Percentiles rank a stretch among this genome's conserved stretches.
These are phyloP conservation scores for Coleophoma eucalyptorum DNA, from an alignment of 2,329 filamentous ascomycete genomes.

Conservation along the genomic window DNA sequence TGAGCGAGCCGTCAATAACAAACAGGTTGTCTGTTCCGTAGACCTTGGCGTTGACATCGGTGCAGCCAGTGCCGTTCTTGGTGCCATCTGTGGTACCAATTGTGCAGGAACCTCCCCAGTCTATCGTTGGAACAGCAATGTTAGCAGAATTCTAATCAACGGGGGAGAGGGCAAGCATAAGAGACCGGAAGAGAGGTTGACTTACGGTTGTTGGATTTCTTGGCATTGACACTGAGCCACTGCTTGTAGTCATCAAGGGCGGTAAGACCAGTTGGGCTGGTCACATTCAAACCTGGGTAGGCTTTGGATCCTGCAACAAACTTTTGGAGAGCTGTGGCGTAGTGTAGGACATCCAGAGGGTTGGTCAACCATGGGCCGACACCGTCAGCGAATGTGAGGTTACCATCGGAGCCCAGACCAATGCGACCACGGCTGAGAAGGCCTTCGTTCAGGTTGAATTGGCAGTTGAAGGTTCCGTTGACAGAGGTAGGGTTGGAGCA, in stretches of 20 bases:
- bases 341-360: neutral
- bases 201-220: neutral
- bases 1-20: conserved; percentile 62
- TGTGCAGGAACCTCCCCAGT: conserved; percentile 1
- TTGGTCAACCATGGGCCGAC: neutral
- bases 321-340: neutral
- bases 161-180: conserved; percentile 6
- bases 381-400: neutral
- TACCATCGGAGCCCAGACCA: neutral
- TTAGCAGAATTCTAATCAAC: conserved; percentile 6
- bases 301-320: neutral
- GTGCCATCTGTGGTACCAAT: neutral
- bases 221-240: neutral
- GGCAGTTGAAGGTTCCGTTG: neutral
- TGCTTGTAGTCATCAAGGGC: neutral
- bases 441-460: neutral
- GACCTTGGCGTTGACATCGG: conserved; percentile 56
- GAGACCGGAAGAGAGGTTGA: too few relatives aligned
- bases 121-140: conserved; percentile 19
- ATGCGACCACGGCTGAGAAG: neutral
- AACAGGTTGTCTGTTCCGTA: conserved; percentile 63
- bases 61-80: conserved; percentile 18
- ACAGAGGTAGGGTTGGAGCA: neutral
- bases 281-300: neutral
- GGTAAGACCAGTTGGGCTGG: neutral